phyloP scores from a whole-genome alignment of 164 flowering plant genomes.

The Piper longum region DNA sequence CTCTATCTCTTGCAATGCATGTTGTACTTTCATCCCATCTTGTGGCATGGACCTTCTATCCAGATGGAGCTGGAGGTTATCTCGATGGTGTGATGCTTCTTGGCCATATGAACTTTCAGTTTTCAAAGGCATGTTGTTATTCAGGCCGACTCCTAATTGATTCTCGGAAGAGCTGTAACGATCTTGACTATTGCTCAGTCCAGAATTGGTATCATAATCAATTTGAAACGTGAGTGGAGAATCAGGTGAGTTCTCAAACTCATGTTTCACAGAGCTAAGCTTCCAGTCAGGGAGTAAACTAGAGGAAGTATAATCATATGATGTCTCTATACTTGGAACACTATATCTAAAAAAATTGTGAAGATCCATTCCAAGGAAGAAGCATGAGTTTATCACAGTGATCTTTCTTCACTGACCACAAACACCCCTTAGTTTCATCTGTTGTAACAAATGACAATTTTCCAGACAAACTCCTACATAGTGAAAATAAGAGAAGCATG shows the following conservation, averaged over 20 bases:
- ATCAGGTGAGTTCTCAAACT: constrained; percentile 36
- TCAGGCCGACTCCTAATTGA: constrained; percentile 31
- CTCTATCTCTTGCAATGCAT: constrained; percentile 50
- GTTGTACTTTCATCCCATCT: constrained; percentile 18
- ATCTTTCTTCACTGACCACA: background rate
- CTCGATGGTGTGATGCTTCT: constrained; percentile 10
- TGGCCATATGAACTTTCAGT: constrained; percentile 20
- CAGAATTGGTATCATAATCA: constrained; percentile 34
- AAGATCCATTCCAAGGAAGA: constrained; percentile 33
- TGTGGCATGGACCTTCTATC: constrained; percentile 11
- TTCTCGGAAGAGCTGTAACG: constrained; percentile 47
- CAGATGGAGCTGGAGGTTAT: constrained; percentile 5
- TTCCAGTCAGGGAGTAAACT: constrained; percentile 21
- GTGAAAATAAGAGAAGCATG: no score
- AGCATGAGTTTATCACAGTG: constrained; percentile 3
- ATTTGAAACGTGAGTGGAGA: constrained; percentile 48
- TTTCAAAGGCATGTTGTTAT: constrained; percentile 41
- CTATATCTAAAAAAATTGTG: constrained; percentile 28
- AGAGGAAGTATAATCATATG: constrained; percentile 27
- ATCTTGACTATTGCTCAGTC: constrained; percentile 46
- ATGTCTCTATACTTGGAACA: constrained; percentile 21
- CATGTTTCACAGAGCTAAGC: constrained; percentile 29
- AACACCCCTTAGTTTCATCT: background rate
- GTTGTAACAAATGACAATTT: background rate
- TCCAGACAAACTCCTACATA: background rate